Conservation (phyloP, 495 filamentous ascomycete species). For the Talaromyces borbonicus region DNA sequence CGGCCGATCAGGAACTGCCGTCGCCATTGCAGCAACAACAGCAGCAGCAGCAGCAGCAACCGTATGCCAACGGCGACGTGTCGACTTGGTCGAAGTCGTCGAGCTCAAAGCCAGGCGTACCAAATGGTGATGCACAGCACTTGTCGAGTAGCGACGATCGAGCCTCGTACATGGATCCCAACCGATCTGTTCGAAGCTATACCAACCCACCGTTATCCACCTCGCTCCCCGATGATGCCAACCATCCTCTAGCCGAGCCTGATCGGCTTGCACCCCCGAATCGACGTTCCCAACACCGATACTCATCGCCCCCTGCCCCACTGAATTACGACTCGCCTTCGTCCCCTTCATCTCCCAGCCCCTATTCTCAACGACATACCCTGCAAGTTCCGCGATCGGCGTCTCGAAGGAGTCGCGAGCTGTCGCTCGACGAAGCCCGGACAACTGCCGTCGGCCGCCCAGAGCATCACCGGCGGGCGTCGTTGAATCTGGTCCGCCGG, state of each 20-base stretch:
- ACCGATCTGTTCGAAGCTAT: slow-evolving; percentile 24
- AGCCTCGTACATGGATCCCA: slow-evolving; percentile 18
- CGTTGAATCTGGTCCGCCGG: slow-evolving; percentile 67
- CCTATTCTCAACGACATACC: slow-evolving; percentile 75
- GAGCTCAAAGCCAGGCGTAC: slow-evolving; percentile 23
- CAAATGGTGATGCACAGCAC: slow-evolving; percentile 32
- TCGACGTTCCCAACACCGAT: slow-evolving; percentile 47
- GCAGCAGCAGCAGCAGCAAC: slow-evolving; percentile 19
- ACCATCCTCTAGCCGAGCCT: slow-evolving; percentile 30
- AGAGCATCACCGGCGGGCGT: slow-evolving; percentile 58
- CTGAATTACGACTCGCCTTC: slow-evolving; percentile 31
- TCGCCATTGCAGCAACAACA: too few relatives aligned
- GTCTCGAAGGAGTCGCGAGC: slow-evolving; percentile 45
- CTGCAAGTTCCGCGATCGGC: slow-evolving; percentile 65
- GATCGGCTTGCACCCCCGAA: slow-evolving; percentile 29
- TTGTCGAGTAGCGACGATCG: slow-evolving; percentile 25
- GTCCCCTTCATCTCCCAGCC: slow-evolving; percentile 35
- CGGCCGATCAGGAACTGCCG: too few relatives aligned
- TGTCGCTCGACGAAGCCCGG: slow-evolving; percentile 46
- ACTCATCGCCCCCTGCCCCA: slow-evolving; percentile 66
- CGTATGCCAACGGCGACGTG: slow-evolving; percentile 23
- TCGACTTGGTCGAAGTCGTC: slow-evolving; percentile 16
- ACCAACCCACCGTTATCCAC: slow-evolving; percentile 19
- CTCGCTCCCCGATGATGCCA: slow-evolving; percentile 23
- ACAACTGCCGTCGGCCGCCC: slow-evolving; percentile 67